Conservation (phyloP, 225 moss, liverwort and hornwort species). For the Neckera pumila region DNA sequence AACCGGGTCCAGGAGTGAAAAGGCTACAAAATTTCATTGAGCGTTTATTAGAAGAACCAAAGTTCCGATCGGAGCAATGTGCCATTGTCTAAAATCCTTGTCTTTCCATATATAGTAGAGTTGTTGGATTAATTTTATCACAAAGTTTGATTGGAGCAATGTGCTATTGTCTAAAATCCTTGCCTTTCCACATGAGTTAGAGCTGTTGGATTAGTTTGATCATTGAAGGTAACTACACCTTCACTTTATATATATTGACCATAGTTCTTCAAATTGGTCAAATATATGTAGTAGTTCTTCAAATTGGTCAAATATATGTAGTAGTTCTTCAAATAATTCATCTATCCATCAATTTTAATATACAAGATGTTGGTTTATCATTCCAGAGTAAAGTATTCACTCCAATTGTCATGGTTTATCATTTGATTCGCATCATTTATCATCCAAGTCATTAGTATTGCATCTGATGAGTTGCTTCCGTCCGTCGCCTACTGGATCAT, state of each 20-base stretch:
- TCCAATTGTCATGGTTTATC: background rate
- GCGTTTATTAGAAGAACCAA: background rate
- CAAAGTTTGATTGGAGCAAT: background rate
- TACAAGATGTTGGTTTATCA: background rate
- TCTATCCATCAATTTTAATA: background rate
- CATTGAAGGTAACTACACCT: accelerated
- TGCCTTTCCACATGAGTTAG: background rate
- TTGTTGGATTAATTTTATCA: background rate
- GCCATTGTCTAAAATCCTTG: background rate
- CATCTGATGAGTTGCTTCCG: background rate
- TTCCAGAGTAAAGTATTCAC: background rate
- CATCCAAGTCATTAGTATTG: background rate
- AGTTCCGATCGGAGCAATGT: slow-evolving; percentile 17
- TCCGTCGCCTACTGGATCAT: background rate
- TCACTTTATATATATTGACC: background rate
- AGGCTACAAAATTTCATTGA: slow-evolving; percentile 13
- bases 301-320: background rate
- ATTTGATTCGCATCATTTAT: background rate
- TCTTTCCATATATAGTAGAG: background rate
- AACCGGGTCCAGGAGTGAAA: slow-evolving; percentile 1
- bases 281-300: background rate
- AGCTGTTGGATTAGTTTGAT: background rate
- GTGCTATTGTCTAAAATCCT: background rate
- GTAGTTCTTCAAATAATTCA: background rate
- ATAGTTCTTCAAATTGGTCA: background rate